These are phyloP conservation scores for Podila epicladia DNA, from an alignment of 192 early-diverging fungal genomes.

Conservation along the genomic window DNA sequence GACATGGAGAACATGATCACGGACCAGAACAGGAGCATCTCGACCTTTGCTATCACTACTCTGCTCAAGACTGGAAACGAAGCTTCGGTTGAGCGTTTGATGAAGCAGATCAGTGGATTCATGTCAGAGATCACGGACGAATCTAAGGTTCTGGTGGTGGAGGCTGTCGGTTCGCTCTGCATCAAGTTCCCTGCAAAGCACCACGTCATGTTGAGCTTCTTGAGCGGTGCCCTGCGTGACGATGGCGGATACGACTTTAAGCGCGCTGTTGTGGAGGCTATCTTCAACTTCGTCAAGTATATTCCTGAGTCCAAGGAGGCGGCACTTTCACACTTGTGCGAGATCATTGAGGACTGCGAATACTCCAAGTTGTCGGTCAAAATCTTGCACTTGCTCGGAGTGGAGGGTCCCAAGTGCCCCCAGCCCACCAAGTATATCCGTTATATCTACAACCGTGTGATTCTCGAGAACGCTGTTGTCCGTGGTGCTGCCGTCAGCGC, in stretches of 20 bases:
- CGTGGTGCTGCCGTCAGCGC: slow-evolving; percentile 96
- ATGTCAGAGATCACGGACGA: slow-evolving; percentile 99
- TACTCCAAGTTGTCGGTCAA: slow-evolving; percentile 99
- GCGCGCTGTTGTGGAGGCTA: slow-evolving; percentile 95
- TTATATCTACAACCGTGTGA: slow-evolving; percentile 99
- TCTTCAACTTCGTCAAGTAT: slow-evolving; percentile 94
- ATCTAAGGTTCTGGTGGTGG: slow-evolving; percentile 99
- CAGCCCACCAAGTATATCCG: slow-evolving; percentile 96
- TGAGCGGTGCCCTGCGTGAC: slow-evolving; percentile 92
- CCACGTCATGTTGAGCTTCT: slow-evolving; percentile 89
- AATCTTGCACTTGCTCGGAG: slow-evolving; percentile 93
- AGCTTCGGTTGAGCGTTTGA: slow-evolving; percentile 95
- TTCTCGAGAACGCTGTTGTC: slow-evolving; percentile 96
- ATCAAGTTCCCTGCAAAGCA: slow-evolving; percentile 98
- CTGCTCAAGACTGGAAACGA: slow-evolving; percentile 99
- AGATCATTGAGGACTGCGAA: slow-evolving; percentile 99
- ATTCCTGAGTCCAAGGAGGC: slow-evolving; percentile 95
- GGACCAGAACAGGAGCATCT: slow-evolving; percentile 95
- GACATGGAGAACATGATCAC: slow-evolving; percentile 99
- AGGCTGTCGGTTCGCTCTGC: slow-evolving; percentile 96
- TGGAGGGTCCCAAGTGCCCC: slow-evolving; percentile 92
- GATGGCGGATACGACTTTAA: slow-evolving; percentile 99
- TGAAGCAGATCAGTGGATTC: slow-evolving; percentile 99
- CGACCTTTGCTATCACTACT: slow-evolving; percentile 99
- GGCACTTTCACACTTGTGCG: slow-evolving; percentile 96